These are phyloP conservation scores for Diaporthe citri DNA, from an alignment of 2,329 filamentous ascomycete genomes.

Conservation along the genomic window DNA sequence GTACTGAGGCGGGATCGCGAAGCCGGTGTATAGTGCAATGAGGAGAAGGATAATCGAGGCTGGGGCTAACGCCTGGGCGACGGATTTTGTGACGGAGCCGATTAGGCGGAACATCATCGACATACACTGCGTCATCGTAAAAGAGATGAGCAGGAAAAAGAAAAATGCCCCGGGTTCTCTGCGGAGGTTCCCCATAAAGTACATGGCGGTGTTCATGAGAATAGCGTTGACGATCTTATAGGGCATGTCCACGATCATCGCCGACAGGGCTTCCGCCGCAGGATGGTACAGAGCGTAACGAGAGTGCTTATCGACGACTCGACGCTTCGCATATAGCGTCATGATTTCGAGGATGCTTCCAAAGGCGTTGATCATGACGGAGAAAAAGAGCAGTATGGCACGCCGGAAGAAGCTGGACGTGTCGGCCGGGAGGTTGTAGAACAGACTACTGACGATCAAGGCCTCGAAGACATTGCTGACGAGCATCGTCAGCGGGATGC, in stretches of 20 bases:
- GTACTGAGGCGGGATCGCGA: constrained; percentile 73
- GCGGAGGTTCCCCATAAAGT: constrained; percentile 88
- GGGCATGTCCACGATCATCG: constrained; percentile 88
- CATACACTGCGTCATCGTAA: constrained; percentile 81
- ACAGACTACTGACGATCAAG: constrained; percentile 83
- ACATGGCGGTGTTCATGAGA: constrained; percentile 82
- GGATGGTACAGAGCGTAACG: constrained; percentile 92
- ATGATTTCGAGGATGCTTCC: constrained; percentile 84
- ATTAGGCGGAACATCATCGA: constrained; percentile 89
- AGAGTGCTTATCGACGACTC: constrained; percentile 90
- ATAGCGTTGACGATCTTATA: constrained; percentile 83
- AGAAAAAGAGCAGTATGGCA: constrained; percentile 87
- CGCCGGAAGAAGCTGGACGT: constrained; percentile 82
- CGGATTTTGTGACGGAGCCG: constrained; percentile 77
- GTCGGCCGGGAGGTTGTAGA: constrained; percentile 78
- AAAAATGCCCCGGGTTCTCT: constrained; percentile 84
- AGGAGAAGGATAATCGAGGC: constrained; percentile 72
- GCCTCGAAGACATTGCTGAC: constrained; percentile 82
- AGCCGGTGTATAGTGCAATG: constrained; percentile 79
- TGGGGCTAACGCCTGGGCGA: constrained; percentile 73
- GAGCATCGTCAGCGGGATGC: constrained; percentile 76
- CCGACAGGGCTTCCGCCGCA: constrained; percentile 85
- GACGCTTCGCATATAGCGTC: constrained; percentile 87
- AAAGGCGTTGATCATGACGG: constrained; percentile 88
- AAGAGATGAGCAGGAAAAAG: constrained; percentile 84